phyloP scores from a whole-genome alignment of 768 basidiomycete species.

The Sporobolomyces phaffii region DNA sequence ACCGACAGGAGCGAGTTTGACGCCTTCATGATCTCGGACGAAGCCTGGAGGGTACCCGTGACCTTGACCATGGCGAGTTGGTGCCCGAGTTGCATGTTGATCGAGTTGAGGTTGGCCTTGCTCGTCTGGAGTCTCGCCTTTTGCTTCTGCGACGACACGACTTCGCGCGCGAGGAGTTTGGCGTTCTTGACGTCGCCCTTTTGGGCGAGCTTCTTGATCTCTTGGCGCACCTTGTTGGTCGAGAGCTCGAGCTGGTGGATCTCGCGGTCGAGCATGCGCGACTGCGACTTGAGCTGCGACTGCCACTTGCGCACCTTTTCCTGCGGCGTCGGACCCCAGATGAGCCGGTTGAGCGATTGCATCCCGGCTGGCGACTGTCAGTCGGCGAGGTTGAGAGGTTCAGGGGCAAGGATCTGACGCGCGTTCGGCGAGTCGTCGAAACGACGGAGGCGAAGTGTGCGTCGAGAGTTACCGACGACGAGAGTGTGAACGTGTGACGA shows the following conservation, averaged over 20 bases:
- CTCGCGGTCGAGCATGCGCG: constrained; percentile 80
- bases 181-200: constrained; percentile 92
- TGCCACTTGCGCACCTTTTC: constrained; percentile 92
- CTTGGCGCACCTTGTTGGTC: constrained; percentile 67
- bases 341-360: constrained; percentile 65
- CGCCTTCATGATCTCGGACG: constrained; percentile 96
- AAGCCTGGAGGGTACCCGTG: constrained; percentile 94
- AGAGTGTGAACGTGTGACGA: too few relatives aligned
- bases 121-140: constrained; percentile 83
- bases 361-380: constrained; percentile 26
- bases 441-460: neutral
- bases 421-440: too few relatives aligned
- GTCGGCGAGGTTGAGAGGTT: neutral
- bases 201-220: constrained; percentile 79
- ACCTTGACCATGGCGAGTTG: constrained; percentile 95
- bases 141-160: constrained; percentile 92
- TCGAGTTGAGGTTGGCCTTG: constrained; percentile 87
- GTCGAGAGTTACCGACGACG: too few relatives aligned
- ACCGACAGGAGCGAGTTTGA: constrained; percentile 87
- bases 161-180: constrained; percentile 81
- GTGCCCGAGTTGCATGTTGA: constrained; percentile 78
- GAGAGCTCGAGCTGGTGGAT: constrained; percentile 83
- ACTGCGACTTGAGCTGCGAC: constrained; percentile 70
- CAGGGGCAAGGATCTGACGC: neutral
- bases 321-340: constrained; percentile 94